Evolutionary conservation across 2,329 filamentous ascomycete genomes (phyloP), one percentile per base, ranked within the genome.

Genomic region (Colletotrichum sp.): DNA sequence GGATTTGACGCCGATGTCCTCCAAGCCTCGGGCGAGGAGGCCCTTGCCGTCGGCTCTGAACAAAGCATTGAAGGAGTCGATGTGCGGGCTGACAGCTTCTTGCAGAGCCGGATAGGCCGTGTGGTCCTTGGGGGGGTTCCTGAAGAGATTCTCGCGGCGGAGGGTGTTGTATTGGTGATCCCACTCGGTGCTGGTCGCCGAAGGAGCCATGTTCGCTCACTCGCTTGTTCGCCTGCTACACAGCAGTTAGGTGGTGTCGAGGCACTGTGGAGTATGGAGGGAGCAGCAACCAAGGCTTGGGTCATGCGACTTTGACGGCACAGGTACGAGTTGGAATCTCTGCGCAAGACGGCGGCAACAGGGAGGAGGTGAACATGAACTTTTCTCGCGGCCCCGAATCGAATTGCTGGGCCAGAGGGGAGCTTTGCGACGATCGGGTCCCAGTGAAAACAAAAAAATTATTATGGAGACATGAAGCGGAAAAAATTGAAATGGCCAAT

Each of bases 41-140:
- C 88, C 85, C 78, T 85, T 86, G 66, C 95, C 95, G 85, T 93
- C 90, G 74, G 90, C 89, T 36, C 93, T 91, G 83, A 98, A 98
- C 64, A 99, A 90, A 69, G 93, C 93, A 88, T 99, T 98, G 91
- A 98, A 99, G 8, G 97, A 97, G 82, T 98, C 93, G 80, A 99
- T 94, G 85, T 99, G 97, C 66, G 97, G 97, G 79, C 95, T 90
- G 76, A 99, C 93, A n/a, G 96, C 95, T 77, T 91, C 91, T 81
- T 96, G 94, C 64, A 99, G 92, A 27, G 94, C 91, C 16, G 97
- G 97, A 82, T 98, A 99, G 75, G 96, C 95, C 12, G 94, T 94
- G 80, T 92, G 94, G 83, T 99, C 96, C 82, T 92, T 94, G 0
- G 97, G 96, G 22, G 97, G 96, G 79, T 98, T 93, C 81, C 92